phyloP scores from a whole-genome alignment of 768 basidiomycete genomes.

The Phylloporus rhodoxanthus region DNA sequence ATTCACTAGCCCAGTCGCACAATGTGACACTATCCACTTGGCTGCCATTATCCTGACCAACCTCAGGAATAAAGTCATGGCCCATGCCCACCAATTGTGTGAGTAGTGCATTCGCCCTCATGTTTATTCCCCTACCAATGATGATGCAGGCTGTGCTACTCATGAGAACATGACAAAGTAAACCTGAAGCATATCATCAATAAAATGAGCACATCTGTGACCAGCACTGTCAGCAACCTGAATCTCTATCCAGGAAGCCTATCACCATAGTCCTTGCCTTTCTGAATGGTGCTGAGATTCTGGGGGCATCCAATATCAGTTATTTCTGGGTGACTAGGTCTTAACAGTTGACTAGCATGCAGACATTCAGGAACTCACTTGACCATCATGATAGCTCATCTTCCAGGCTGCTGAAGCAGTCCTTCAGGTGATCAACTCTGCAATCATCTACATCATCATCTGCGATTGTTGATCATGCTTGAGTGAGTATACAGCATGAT shows the following conservation, averaged over 20 bases:
- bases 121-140: background rate
- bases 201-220: slow-evolving; percentile 5
- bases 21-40: slow-evolving; percentile 4
- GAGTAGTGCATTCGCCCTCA: background rate
- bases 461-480: background rate
- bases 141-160: slow-evolving; percentile 8
- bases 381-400: slow-evolving; percentile 7
- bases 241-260: slow-evolving; percentile 5
- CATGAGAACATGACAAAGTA: slow-evolving; percentile 7
- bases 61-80: slow-evolving; percentile 1
- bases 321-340: slow-evolving; percentile 3
- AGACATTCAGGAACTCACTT: background rate
- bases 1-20: slow-evolving; percentile 7
- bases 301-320: slow-evolving; percentile 4
- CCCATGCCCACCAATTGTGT: slow-evolving; percentile 10
- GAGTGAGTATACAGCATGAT: background rate
- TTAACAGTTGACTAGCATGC: background rate
- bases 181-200: slow-evolving; percentile 4
- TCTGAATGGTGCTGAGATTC: background rate
- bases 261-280: background rate
- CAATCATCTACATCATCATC: background rate
- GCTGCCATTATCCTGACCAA: slow-evolving; percentile 3
- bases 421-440: slow-evolving; percentile 6
- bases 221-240: slow-evolving; percentile 1
- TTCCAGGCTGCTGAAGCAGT: background rate